A percentile compares a stretch with the other conserved stretches of the same genome.
Conservation (phyloP, 805 yeast genomes). For the Candida suzukii region DNA sequence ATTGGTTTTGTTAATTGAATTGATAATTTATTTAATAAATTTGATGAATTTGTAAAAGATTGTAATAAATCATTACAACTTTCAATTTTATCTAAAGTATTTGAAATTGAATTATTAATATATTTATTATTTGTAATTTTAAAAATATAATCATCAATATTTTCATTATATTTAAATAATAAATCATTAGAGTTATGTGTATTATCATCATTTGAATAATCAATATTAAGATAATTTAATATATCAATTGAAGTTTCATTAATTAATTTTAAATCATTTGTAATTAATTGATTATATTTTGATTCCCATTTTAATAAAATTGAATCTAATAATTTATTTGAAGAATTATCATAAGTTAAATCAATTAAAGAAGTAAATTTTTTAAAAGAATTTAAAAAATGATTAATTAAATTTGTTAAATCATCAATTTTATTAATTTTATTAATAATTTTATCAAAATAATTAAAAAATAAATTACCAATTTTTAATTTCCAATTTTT, state of each 20-base stretch:
- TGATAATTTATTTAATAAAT: slow-evolving; percentile 13
- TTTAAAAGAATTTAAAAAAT: slow-evolving; percentile 20
- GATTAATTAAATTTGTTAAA: slow-evolving; percentile 11
- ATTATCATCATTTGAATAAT: slow-evolving; percentile 4
- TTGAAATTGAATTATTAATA: slow-evolving; percentile 3
- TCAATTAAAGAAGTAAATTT: slow-evolving; percentile 22
- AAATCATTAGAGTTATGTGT: slow-evolving; percentile 11
- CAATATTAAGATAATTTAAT: slow-evolving; percentile 9
- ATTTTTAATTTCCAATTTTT: slow-evolving; percentile 16
- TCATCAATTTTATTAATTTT: slow-evolving; percentile 8
- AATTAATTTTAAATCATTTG: slow-evolving; percentile 10
- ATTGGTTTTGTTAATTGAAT: slow-evolving; percentile 19
- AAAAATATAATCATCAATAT: slow-evolving; percentile 9
- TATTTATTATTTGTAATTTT: background rate
- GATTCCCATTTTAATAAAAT: slow-evolving; percentile 14
- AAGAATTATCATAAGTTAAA: slow-evolving; percentile 5
- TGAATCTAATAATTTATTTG: slow-evolving; percentile 7
- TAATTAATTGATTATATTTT: slow-evolving; percentile 8
- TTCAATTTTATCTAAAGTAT: slow-evolving; percentile 10
- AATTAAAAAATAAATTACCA: slow-evolving; percentile 8
- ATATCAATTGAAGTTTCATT: slow-evolving; percentile 12
- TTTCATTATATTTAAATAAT: slow-evolving; percentile 14
- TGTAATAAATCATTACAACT: slow-evolving; percentile 11
- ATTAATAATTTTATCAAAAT: slow-evolving; percentile 5
- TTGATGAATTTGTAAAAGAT: slow-evolving; percentile 11